Base-by-base conservation (phyloP, 345 rosid species). In the Tarenaya hassleriana region DNA sequence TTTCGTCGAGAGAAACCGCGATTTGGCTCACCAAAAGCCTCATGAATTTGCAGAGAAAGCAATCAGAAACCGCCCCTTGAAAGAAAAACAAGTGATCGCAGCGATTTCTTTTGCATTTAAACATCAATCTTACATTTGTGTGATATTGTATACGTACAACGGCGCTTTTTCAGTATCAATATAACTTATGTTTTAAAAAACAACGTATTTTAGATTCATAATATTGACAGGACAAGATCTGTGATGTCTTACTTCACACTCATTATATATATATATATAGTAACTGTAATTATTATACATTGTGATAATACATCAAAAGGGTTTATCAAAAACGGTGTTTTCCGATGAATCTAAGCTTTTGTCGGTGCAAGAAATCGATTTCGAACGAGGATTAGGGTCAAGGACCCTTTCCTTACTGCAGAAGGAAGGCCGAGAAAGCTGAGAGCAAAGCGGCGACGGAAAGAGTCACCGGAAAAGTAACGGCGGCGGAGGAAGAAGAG, bases 1-100 rank as follows among this genome's bases (percentile, higher is more conserved):
- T 88, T 24, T 92, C 98, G 10, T 92, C 98, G 0, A 85, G 96
- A 71, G 98, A 92, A 60, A 92, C 98, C 7, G 98, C 97, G 12
- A 92, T 92, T 60, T 92, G 88, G 96, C 75, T 92, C 67, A 88
- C 95, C 2, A 88, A 81, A 58, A 83, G 86, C 77, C 94, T 92
- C 42, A 71, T 92, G 78, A 71, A 94, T 56, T 70, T 76, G 13
- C 84, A 85, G 48, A 53, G 34, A 66, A 92, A 85, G 49, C 61
- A 72, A 50, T 64, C 49, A 16, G 62, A 50, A 55, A 49, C 52
- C 18, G 49, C 17, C 21, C 41, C 64, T 52, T 66, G n/a, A 65
- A 40, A 10, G 31, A 49, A 8, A 41, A 50, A 50, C 41, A 1
- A 57, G 31, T 51, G 46, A 66, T 39, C 44, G 21, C 45, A 20